Evolutionary conservation across 2,329 filamentous ascomycete genomes (phyloP).

Genomic region (Arthrobotrys sphaeroides): DNA sequence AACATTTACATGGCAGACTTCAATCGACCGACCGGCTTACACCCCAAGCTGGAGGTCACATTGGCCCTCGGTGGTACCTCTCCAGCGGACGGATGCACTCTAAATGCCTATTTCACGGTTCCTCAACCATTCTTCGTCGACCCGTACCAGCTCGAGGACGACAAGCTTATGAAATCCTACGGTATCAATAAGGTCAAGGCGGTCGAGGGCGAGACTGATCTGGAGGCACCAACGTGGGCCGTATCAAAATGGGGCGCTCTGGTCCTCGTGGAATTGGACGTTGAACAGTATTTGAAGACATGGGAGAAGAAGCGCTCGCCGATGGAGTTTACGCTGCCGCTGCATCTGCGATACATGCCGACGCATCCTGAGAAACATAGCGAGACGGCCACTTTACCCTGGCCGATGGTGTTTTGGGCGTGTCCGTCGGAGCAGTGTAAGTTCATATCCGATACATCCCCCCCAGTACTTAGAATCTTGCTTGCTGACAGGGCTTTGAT

Average conservation of each 20-base stretch:
- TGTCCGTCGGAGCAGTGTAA: constrained; percentile 46
- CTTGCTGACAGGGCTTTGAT: constrained; percentile 3
- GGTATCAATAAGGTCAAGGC: constrained; percentile 55
- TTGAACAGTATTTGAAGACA: constrained; percentile 18
- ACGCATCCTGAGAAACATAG: constrained; percentile 44
- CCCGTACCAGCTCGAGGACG: constrained; percentile 56
- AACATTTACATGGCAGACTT: constrained; percentile 55
- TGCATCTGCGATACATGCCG: constrained; percentile 56
- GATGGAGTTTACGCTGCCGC: constrained; percentile 56
- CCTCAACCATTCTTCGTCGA: constrained; percentile 57
- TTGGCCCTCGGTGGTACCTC: constrained; percentile 40
- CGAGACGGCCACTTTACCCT: constrained; percentile 54
- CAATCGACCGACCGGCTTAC: constrained; percentile 55
- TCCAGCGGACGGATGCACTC: constrained; percentile 51
- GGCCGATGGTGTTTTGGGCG: constrained; percentile 57
- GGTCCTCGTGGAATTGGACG: constrained; percentile 55
- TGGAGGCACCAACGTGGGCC: constrained; percentile 57
- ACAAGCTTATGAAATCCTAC: constrained; percentile 55
- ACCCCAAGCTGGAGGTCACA: constrained; percentile 56
- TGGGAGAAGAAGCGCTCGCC: constrained; percentile 25
- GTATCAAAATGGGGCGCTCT: constrained; percentile 56
- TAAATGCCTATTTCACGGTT: constrained; percentile 57
- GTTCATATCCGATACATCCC: not conserved
- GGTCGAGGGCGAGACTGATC: constrained; percentile 56
- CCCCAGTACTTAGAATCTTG: not conserved